Evolutionary conservation across 2,329 filamentous ascomycete species (phyloP), one percentile per base, ranked within the genome.

Genomic region (Furcasterigmium furcatum): DNA sequence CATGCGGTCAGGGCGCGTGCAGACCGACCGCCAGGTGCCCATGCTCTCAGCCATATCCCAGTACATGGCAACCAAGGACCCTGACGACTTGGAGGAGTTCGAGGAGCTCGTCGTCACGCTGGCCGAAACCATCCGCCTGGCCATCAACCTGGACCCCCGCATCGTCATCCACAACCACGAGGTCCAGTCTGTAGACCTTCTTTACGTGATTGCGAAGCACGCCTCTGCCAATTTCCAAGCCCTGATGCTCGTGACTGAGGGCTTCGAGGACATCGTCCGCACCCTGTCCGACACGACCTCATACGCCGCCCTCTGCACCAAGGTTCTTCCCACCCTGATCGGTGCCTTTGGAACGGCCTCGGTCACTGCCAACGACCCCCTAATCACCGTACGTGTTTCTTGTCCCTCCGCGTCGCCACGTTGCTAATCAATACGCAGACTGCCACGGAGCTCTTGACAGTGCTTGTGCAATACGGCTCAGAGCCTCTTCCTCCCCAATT

Each of bases 41-140:
- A 74, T 87, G 47, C 74, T 83, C 41, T 73, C 68, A n/a, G 77
- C 83, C 10, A 78, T 88, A 51, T 79, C 82, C 43, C 73, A 85
- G 29, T 99, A 91, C 66, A 78, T 97, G 54, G 79, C 85, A 38
- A 73, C 79, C 14, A 91, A 92, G 61, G 91, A 96, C 58, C 75
- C 94, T 41, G 81, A 80, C 43, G 91, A 96, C 16, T 78, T 95
- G 40, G 84, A 87, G 45, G 91, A 96, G 51, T 88, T 88, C 10
- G 92, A 97, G 55, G 94, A 99, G 63, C 79, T 97, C 45, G 83
- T 96, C 54, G 88, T 95, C 13, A 92, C 91, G 1, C 74, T 99
- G 25, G 87, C 92, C 6, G 91, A 96, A 66, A 87, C 91, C 1
- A 74, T 97, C 4, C 82, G 90, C 43, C 84, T 91, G 55, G 85